phyloP scores from a whole-genome alignment of 805 yeast species.

The Metschnikowia lachancei region DNA sequence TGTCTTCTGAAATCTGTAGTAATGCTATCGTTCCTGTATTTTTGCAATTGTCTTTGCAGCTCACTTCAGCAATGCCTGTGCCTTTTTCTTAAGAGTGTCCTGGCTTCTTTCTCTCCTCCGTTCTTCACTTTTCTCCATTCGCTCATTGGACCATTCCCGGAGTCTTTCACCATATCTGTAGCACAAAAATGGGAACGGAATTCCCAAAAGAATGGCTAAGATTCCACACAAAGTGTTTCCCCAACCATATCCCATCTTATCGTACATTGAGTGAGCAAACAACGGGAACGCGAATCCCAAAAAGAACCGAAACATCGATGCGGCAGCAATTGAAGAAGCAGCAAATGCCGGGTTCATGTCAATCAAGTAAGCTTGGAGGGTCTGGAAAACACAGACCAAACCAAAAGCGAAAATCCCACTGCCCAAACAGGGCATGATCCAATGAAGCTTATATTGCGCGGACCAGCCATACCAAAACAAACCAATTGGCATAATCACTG shows the following conservation, averaged over 20 bases:
- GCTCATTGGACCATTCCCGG: constrained; percentile 33
- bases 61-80: background rate
- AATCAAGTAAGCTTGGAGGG: constrained; percentile 37
- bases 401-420: constrained; percentile 38
- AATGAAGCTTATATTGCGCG: constrained; percentile 33
- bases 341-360: constrained; percentile 40
- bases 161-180: constrained; percentile 36
- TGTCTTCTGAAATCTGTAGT: background rate
- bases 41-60: background rate
- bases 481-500: constrained; percentile 36
- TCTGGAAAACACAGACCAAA: constrained; percentile 37
- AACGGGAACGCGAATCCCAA: constrained; percentile 41
- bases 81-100: constrained; percentile 3
- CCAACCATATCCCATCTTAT: constrained; percentile 37
- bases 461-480: constrained; percentile 44
- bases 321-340: constrained; percentile 42
- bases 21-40: no score
- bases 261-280: constrained; percentile 38
- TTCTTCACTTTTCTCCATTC: constrained; percentile 25
- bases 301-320: constrained; percentile 39
- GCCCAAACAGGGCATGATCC: constrained; percentile 41
- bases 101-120: constrained; percentile 5
- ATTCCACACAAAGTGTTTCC: constrained; percentile 40
- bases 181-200: constrained; percentile 40
- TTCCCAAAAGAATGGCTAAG: constrained; percentile 33